phyloP scores from a whole-genome alignment of 169 alveolate species.

The Plasmodium malariae region DNA sequence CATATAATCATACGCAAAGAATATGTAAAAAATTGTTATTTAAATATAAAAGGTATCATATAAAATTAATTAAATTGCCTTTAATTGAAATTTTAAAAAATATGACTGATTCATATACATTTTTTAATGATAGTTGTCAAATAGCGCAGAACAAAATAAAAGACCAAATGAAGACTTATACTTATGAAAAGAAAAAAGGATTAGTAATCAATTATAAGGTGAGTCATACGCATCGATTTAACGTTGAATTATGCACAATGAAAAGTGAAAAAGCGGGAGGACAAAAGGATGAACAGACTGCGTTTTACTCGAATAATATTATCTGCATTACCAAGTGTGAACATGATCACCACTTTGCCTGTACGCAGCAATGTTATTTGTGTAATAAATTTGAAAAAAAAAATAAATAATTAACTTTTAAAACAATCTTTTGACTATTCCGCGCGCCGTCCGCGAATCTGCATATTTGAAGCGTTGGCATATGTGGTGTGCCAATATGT shows the following conservation, averaged over 20 bases:
- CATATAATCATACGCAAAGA: conserved; percentile 21
- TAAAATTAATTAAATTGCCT: conserved; percentile 36
- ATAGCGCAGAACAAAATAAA: conserved; percentile 22
- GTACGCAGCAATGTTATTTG: conserved; percentile 27
- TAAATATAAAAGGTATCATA: conserved; percentile 8
- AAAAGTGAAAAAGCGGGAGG: neutral
- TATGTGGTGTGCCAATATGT: neutral
- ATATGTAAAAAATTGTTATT: conserved; percentile 28
- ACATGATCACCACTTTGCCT: conserved; percentile 38
- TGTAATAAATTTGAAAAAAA: conserved; percentile 9
- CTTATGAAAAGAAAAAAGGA: conserved; percentile 59
- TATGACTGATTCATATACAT: conserved; percentile 19
- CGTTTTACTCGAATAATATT: neutral
- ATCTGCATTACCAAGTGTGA: conserved; percentile 39
- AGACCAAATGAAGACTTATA: conserved; percentile 16
- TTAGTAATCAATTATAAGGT: conserved; percentile 8
- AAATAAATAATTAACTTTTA: neutral
- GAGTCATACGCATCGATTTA: conserved; percentile 30
- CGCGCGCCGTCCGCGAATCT: too few species aligned
- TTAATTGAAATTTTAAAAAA: conserved; percentile 34
- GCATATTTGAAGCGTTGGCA: too few species aligned
- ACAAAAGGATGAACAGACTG: neutral
- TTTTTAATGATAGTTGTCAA: conserved; percentile 20
- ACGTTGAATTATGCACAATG: neutral
- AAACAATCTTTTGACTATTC: too few species aligned